Evolutionary conservation across 2,329 filamentous ascomycete species (phyloP), one percentile per base, ranked within the genome.

Genomic region (Hymenoscyphus linearis): DNA sequence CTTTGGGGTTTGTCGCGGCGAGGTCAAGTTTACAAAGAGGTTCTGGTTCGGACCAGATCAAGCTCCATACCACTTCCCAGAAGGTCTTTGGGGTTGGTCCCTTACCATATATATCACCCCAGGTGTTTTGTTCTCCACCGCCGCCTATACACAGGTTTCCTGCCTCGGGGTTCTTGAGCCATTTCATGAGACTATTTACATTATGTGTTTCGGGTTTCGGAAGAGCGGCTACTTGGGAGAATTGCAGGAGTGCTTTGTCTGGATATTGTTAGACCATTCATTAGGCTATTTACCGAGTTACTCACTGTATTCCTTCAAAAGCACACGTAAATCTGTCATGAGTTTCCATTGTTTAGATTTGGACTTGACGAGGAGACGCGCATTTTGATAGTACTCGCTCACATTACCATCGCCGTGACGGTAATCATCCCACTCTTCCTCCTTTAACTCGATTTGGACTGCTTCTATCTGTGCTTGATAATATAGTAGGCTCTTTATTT

Each of bases 271-370:
- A 53, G 12, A 31, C 22, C 10, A 31, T 44, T 18, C 4, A 5
- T 18, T 9, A 7, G 22, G 18, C 22, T 25, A 27, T 1, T 0
- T 50, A 12, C 13, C 50, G 27, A 7, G 16, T 7, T 3, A 54
- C 61, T 50, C n/a, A 62, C 61, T 62, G 26, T 62, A 62, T 37
- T 62, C 61, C 36, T 60, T 62, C n/a, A 62, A 25, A 2, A 59
- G 14, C 2, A 10, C 26, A 18, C 61, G 31, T 7, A 62, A 60
- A 14, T 57, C 12, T 9, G 25, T 12, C 2, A 62, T 47, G 2
- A 55, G 18, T 7, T 56, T 2, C 31, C 37, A 57, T 54, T 63
- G 62, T 6, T 52, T 52, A 10, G 34, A 22, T 1, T 40, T 18
- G 2, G 55, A 57, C 1, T 4, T 1, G 18, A 63, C 52, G 52